Base-by-base conservation (phyloP, 2,329 filamentous ascomycete genomes). In the Amesomyces nigricolor region DNA sequence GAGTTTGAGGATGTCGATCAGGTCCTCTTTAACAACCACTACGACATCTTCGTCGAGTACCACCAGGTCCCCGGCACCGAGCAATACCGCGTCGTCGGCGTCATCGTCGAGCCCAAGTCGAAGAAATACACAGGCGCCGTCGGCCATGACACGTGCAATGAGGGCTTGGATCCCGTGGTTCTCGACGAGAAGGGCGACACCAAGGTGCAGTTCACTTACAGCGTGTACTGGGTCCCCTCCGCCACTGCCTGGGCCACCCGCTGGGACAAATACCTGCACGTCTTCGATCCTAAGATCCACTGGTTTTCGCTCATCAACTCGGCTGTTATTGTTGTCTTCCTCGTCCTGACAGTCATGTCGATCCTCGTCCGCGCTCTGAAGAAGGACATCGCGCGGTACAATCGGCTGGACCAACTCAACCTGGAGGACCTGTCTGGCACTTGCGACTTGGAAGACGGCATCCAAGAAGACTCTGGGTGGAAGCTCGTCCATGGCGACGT, bases 301-400 rank as follows among this genome's bases (percentile, higher is more conserved):
- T 99, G 94, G 94, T 96, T 97, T 76, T 96, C 91, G 57, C 83
- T 99, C 48, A 88, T 97, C 73, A 96, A 96, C 72, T 96, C 91
- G 37, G 89, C 94, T 48, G 85, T 97, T 44, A 95, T 99, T 59
- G 91, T 99, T 49, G 80, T 96, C 47, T 94, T 97, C 72, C 78
- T 97, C 40, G 86, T 92, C 37, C 82, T 91, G 45, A 96, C 94
- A 65, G 94, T 99, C 61, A 87, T 87, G 71, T 95, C 91, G n/a
- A 89, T 97, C 46, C 78, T 99, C 14, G 78, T 95, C 54, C 83
- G 92, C 52, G 91, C 92, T 1, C 76, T 99, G 57, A 88, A 86
- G 72, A 96, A 95, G 77, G 94, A 99, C 68, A 96, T 99, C 71
- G 90, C 91, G 30, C 82, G 94, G 53, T 99, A 99, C 77, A 99